Percentiles rank a stretch among this genome's conserved stretches.
phyloP scores from a whole-genome alignment of 257 asterid genomes.

The Oldenlandia corymbosa region DNA sequence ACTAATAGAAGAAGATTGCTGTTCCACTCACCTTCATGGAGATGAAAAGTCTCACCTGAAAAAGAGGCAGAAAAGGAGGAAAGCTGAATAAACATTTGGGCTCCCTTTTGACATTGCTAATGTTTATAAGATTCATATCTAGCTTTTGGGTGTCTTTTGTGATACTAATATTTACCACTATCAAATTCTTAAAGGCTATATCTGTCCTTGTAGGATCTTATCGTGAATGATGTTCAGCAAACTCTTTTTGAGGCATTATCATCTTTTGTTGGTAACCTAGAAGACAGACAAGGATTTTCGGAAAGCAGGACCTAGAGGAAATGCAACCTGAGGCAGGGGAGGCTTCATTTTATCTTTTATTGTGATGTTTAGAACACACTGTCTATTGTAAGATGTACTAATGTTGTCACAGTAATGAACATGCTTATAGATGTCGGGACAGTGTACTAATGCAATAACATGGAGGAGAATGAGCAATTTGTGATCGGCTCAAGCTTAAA shows the following conservation, averaged over 20 bases:
- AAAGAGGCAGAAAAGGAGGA: conserved; percentile 31
- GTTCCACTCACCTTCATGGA: conserved; percentile 14
- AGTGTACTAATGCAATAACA: not conserved
- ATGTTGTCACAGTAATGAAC: too few relatives aligned
- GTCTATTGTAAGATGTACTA: too few relatives aligned
- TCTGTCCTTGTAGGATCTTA: conserved; percentile 49
- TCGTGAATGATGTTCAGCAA: conserved; percentile 60
- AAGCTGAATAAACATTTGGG: not conserved
- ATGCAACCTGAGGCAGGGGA: too few relatives aligned
- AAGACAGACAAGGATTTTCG: conserved; percentile 40
- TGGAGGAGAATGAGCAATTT: not conserved
- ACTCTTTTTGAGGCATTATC: conserved; percentile 44
- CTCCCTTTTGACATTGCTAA: not conserved
- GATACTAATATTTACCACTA: too few relatives aligned
- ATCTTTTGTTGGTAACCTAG: conserved; percentile 35
- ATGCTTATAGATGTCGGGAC: too few relatives aligned
- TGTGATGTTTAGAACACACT: too few relatives aligned
- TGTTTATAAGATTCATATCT: not conserved
- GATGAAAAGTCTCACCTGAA: conserved; percentile 23
- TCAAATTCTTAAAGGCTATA: not conserved
- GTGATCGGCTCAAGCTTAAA: not conserved
- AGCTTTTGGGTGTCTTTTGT: too few relatives aligned
- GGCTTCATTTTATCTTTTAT: too few relatives aligned
- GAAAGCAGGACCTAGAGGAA: too few relatives aligned
- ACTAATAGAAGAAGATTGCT: conserved; percentile 16